Base-by-base conservation (phyloP, 129 eudicot genomes). In the Centaurea solstitialis region DNA sequence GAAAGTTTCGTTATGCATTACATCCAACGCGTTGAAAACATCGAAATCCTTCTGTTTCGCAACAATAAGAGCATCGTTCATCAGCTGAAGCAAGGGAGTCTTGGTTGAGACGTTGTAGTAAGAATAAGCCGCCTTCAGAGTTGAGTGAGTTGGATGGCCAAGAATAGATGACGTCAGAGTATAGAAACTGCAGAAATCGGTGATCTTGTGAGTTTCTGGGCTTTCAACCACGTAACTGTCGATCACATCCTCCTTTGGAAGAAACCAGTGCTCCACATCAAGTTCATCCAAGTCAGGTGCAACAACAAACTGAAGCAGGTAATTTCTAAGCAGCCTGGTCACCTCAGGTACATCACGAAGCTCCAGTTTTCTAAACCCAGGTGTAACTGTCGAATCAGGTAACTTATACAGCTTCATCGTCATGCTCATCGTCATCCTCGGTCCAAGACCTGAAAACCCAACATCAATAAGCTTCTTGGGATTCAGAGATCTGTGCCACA, bases 251-350 rank as follows among this genome's bases (percentile, higher is more conserved):
- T 79, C 91, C 71, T 80, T 89, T 17, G 91, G 93, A 73, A 89
- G 85, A 76, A 89, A 78, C 93, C 93, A 89, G 64, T 89, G 91
- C 86, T 89, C 93, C 30, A 89, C 91, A 20, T 89, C 93, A 74
- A 76, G 62, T 80, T 89, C 91, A 82, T 89, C 89, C 62, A 89
- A 77, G 53, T 84, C 93, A 33, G 93, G 90, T 72, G 93, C 93
- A 68, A 89, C 89, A 69, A 79, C 80, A 80, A 82, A 89, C 82
- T 87, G 89, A 41, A 72, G 70, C 70, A 89, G 57, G 74, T 89
- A 89, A 62, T 75, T 78, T 72, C 90, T 85, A 43, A 89, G 86
- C 79, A 89, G 70, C 26, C 89, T 81, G 80, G 91, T 82, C 35
- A 89, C 93, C 3, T 87, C 86, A 24, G 93, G 89, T 79, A 89